These are phyloP conservation scores for sunflower (Helianthus annuus) DNA, from an alignment of 129 eudicot species.

Conservation along the genomic window HanXRQr2.0-SUNRISE NC_035441.2:119315763-119316262, in stretches of 20 bases:
- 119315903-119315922: conserved; percentile 3
- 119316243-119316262: conserved; percentile 91
- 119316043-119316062: conserved; percentile 75
- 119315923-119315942: conserved; percentile 30
- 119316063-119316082: conserved; percentile 74
- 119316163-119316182: conserved; percentile 91
- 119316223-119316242: conserved; percentile 85
- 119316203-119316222: conserved; percentile 64
- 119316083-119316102: conserved; percentile 59
- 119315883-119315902: neutral
- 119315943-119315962: conserved; percentile 37
- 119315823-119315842: conserved; percentile 24
- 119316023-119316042: conserved; percentile 64
- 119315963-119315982: conserved; percentile 35
- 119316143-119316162: conserved; percentile 87
- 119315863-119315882: conserved; percentile 21
- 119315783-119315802: conserved; percentile 18
- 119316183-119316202: conserved; percentile 84
- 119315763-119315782: conserved; percentile 17
- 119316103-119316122: conserved; percentile 50
- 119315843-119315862: conserved; percentile 23
- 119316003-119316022: conserved; percentile 75
- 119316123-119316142: conserved; percentile 73
- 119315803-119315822: conserved; percentile 11
- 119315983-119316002: conserved; percentile 68